Percentiles rank a stretch among this genome's conserved stretches.
phyloP scores from a whole-genome alignment of 1,139 yeast species.

The Pichia sp. region DNA sequence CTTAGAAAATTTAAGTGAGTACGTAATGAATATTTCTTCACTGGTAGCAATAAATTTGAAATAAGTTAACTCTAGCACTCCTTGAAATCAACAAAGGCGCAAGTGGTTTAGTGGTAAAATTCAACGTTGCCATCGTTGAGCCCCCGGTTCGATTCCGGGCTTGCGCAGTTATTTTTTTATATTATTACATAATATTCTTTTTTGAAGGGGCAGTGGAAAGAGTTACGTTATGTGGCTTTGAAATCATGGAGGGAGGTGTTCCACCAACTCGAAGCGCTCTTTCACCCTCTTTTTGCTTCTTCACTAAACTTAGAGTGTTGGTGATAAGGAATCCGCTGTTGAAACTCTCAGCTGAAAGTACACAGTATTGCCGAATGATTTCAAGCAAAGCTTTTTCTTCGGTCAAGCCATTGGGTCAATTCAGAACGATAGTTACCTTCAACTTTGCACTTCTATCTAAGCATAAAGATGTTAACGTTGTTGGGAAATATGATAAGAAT shows the following conservation, averaged over 20 bases:
- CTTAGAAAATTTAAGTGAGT: too few relatives aligned
- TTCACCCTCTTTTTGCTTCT: too few relatives aligned
- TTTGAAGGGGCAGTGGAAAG: background rate
- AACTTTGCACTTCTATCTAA: background rate
- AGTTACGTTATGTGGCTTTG: too few relatives aligned
- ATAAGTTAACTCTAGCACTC: too few relatives aligned
- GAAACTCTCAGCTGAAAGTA: background rate
- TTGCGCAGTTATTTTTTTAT: conserved; percentile 10
- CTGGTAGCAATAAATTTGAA: too few relatives aligned
- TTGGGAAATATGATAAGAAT: background rate
- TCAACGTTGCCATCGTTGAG: conserved; percentile 21
- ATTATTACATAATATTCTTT: background rate
- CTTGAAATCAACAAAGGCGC: conserved; percentile 5
- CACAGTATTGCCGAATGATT: background rate
- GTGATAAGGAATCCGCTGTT: too few relatives aligned
- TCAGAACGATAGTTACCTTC: background rate
- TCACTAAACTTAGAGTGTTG: too few relatives aligned
- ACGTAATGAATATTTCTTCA: too few relatives aligned
- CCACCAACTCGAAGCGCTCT: too few relatives aligned
- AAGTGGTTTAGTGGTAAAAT: conserved; percentile 20
- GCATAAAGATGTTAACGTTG: background rate
- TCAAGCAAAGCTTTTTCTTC: background rate
- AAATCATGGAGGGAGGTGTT: too few relatives aligned
- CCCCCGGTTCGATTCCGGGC: conserved; percentile 21
- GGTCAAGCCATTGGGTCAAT: background rate